Evolutionary conservation across 495 filamentous ascomycete species (phyloP).

Genomic region (Durotheca rogersii): DNA sequence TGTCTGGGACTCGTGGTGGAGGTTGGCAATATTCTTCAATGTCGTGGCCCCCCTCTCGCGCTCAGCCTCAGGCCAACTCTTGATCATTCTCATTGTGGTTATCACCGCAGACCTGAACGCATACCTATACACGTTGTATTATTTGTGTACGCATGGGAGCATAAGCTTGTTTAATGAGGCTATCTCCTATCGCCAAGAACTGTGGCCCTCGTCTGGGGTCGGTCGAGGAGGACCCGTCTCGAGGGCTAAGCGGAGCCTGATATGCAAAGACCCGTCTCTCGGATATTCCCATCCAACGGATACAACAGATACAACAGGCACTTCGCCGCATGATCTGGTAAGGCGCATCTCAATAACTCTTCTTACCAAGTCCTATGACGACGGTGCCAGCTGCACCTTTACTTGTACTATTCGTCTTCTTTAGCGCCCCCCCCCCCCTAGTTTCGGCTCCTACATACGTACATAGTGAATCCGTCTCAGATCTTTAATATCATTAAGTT

Average conservation of each 20-base stretch:
- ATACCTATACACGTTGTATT: too few species aligned
- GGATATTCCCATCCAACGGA: slow-evolving; percentile 29
- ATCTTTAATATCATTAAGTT: background rate
- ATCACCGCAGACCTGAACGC: slow-evolving; percentile 5
- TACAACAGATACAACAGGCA: slow-evolving; percentile 21
- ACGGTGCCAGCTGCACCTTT: too few species aligned
- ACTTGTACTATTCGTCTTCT: too few species aligned
- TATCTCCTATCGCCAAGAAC: slow-evolving; percentile 30
- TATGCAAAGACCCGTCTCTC: slow-evolving; percentile 24
- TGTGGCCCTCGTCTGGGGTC: slow-evolving; percentile 20
- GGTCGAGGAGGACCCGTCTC: slow-evolving; percentile 18
- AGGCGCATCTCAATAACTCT: slow-evolving; percentile 25
- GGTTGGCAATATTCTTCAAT: background rate
- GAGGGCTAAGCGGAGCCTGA: slow-evolving; percentile 12
- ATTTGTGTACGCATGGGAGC: slow-evolving; percentile 29
- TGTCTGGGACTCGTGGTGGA: background rate
- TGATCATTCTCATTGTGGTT: too few species aligned
- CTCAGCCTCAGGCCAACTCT: too few species aligned
- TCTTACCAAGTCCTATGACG: slow-evolving; percentile 14
- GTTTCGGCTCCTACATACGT: too few species aligned
- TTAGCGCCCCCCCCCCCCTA: too few species aligned
- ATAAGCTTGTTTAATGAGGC: slow-evolving; percentile 31
- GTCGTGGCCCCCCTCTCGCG: too few species aligned
- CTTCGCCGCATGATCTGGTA: slow-evolving; percentile 27
- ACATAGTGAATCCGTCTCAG: background rate